Base-by-base conservation (phyloP, 208 protist genomes). In the Crithidia brevicula region DNA sequence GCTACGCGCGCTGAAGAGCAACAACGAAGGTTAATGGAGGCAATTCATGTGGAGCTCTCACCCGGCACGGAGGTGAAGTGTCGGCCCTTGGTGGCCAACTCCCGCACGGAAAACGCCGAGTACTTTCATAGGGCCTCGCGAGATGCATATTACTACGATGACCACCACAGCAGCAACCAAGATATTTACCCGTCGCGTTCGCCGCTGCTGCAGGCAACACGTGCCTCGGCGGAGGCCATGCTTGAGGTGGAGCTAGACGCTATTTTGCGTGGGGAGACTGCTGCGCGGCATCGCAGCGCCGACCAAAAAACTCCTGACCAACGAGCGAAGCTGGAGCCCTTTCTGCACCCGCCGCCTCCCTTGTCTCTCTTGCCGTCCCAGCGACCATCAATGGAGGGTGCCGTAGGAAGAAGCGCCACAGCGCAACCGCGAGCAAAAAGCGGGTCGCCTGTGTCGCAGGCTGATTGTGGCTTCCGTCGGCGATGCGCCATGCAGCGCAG, bases 21-120 rank as follows among this genome's bases (percentile, higher is more conserved):
- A n/a, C n/a, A 27, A 51, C 7, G 1, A 10, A 20, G 8, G 22
- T 33, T 33, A 20, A 75, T 75, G 69, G 2, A 51, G 25, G 45
- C 60, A 1, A 64, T 75, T 23, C 52, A 68, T n/a, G 61, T 75
- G 30, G 69, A 75, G 61, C 33, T 75, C 28, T 75, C 69, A 2
- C 69, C 69, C 2, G 61, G 53, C 7, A 58, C 40, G 23, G 61
- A 33, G 25, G 33, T 49, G 36, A 68, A 57, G 56, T 27, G 40
- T 16, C 2, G 18, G 15, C 33, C 59, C 3, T 40, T 49, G 18
- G 16, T 20, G 36, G 23, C 10, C 22, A 23, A 47, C 4, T 25
- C 22, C 6, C n/a, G 2, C 5, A n/a, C n/a, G n/a, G 42, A 25
- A 23, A 1, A 31, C 22, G 36, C 33, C 15, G 53, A 62, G 15